These are phyloP conservation scores for Phragmites australis DNA, from an alignment of 176 grass and related monocot species.

Conservation along the genomic window DNA sequence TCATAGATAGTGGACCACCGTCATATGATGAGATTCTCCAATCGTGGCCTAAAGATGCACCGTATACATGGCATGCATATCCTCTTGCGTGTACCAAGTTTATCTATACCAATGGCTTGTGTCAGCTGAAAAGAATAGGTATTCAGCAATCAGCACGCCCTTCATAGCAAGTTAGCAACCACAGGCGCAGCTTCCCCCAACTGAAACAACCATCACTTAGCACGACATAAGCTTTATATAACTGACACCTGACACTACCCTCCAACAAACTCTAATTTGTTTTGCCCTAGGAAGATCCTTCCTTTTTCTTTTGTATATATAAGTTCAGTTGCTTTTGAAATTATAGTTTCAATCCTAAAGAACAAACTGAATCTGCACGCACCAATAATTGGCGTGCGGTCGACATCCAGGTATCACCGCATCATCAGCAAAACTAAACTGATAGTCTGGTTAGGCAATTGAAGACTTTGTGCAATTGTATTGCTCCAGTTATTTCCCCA, in stretches of 20 bases:
- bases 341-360: not conserved
- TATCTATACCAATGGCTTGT: slow-evolving; percentile 23
- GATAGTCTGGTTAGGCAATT: not conserved
- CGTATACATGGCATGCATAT: slow-evolving; percentile 21
- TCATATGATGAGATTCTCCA: slow-evolving; percentile 29
- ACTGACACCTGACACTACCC: not conserved
- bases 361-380: not conserved
- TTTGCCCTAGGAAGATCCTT: not conserved
- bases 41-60: not conserved
- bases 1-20: not conserved
- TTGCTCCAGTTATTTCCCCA: not conserved
- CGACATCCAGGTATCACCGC: not conserved
- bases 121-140: not conserved
- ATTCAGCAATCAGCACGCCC: not conserved
- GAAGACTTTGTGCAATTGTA: not conserved
- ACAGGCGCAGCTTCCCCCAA: not conserved
- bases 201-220: not conserved
- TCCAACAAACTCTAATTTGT: not conserved
- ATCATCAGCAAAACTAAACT: not conserved
- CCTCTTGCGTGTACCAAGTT: not conserved
- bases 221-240: not conserved
- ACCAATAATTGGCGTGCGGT: not conserved
- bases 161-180: not conserved
- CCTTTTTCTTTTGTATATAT: not conserved
- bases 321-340: not conserved